Percentiles rank a stretch among this genome's conserved stretches.
Evolutionary conservation across 2,329 filamentous ascomycete species (phyloP).

Genomic region (Phialemoniopsis sp.): DNA sequence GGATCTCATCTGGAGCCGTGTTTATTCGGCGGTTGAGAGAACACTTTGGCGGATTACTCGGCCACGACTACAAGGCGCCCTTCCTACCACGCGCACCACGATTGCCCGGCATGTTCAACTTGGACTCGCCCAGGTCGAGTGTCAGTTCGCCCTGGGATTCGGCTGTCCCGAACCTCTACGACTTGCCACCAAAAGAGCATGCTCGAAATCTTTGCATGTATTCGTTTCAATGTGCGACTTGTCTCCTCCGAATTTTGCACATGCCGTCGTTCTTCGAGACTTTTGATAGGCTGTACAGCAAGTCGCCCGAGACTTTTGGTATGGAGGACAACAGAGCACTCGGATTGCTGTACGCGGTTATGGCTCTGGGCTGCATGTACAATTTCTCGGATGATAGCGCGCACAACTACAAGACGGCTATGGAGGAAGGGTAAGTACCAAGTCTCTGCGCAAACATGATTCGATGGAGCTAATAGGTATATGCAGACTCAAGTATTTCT

Average conservation of each 20-base stretch:
- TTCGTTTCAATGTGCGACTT: constrained; percentile 52
- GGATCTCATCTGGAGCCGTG: constrained; percentile 84
- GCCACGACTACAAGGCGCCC: constrained; percentile 55
- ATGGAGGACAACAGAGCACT: constrained; percentile 65
- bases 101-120: constrained; percentile 44
- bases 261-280: constrained; percentile 75
- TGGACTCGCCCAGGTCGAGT: constrained; percentile 66
- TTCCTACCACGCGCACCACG: constrained; percentile 51
- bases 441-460: background rate
- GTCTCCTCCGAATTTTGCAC: constrained; percentile 68
- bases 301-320: constrained; percentile 55
- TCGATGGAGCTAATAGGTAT: constrained; percentile 12
- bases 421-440: constrained; percentile 50
- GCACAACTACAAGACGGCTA: constrained; percentile 43
- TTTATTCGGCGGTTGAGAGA: constrained; percentile 86
- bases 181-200: constrained; percentile 64
- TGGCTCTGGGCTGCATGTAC: constrained; percentile 73
- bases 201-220: constrained; percentile 51
- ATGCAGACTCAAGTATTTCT: constrained; percentile 69
- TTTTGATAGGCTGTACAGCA: constrained; percentile 75
- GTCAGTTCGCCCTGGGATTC: constrained; percentile 62
- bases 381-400: constrained; percentile 49
- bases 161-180: constrained; percentile 47
- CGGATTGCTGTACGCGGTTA: constrained; percentile 65
- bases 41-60: constrained; percentile 75